phyloP scores from a whole-genome alignment of 2,329 filamentous ascomycete genomes.

The Cladophialophora yegresii region DNA sequence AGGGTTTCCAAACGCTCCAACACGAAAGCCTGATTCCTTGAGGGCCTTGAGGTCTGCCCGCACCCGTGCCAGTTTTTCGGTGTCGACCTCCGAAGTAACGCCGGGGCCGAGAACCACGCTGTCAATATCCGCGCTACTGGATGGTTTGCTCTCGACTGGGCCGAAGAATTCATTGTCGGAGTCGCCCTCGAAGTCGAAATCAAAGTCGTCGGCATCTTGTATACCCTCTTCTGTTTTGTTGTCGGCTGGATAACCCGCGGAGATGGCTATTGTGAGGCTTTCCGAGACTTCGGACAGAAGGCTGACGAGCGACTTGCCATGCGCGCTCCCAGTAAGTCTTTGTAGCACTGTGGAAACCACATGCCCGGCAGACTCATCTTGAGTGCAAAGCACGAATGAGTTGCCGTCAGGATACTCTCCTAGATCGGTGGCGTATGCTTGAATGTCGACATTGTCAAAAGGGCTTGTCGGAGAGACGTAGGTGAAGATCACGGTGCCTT shows the following conservation, averaged over 20 bases:
- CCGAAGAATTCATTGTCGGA: slow-evolving; percentile 40
- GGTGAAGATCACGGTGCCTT: slow-evolving; percentile 69
- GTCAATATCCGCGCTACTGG: not conserved
- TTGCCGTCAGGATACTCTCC: slow-evolving; percentile 62
- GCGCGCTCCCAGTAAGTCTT: slow-evolving; percentile 37
- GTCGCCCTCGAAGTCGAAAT: slow-evolving; percentile 42
- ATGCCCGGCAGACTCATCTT: slow-evolving; percentile 42
- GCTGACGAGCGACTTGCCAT: slow-evolving; percentile 35
- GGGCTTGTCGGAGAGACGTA: slow-evolving; percentile 45
- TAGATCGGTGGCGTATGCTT: slow-evolving; percentile 50
- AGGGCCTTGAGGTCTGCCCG: slow-evolving; percentile 62
- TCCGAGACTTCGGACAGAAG: slow-evolving; percentile 39
- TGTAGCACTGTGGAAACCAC: slow-evolving; percentile 32
- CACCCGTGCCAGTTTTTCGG: slow-evolving; percentile 45
- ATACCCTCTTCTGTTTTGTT: not conserved
- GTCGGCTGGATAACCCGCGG: not conserved
- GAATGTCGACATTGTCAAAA: slow-evolving; percentile 18
- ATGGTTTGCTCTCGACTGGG: slow-evolving; percentile 3
- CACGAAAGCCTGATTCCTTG: slow-evolving; percentile 67
- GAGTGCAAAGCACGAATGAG: slow-evolving; percentile 51
- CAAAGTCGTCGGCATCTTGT: slow-evolving; percentile 38
- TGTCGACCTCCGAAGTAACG: not conserved
- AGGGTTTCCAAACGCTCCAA: slow-evolving; percentile 63
- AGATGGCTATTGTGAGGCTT: slow-evolving; percentile 24
- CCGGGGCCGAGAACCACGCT: not conserved